phyloP scores from a whole-genome alignment of 257 asterid species.

The Voacanga thouarsii region DNA sequence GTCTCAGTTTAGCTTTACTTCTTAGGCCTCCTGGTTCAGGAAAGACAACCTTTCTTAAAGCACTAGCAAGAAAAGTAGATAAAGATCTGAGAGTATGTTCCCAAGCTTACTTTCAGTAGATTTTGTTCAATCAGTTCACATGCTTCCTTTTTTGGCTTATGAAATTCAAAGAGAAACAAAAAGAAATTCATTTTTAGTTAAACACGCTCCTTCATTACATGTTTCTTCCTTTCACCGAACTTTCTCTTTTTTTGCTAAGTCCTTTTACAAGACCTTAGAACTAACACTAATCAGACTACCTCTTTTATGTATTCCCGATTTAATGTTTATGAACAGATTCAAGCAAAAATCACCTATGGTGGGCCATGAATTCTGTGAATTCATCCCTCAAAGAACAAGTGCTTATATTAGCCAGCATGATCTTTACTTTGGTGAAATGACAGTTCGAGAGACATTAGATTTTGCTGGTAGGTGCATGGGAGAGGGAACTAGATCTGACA shows the following conservation, averaged over 20 bases:
- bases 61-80: conserved; percentile 43
- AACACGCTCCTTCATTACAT: neutral
- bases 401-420: conserved; percentile 48
- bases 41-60: conserved; percentile 39
- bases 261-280: neutral
- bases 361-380: conserved; percentile 78
- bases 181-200: neutral
- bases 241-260: no score
- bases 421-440: conserved; percentile 90
- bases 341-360: conserved; percentile 73
- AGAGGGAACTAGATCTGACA: conserved; percentile 77
- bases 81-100: conserved; percentile 26
- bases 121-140: neutral
- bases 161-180: no score
- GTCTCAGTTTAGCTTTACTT: conserved; percentile 42
- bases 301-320: neutral
- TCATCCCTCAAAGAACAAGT: conserved; percentile 63
- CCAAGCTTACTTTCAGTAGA: neutral
- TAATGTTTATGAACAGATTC: conserved; percentile 37
- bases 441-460: conserved; percentile 85
- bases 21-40: conserved; percentile 54
- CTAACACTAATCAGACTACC: neutral
- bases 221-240: neutral
- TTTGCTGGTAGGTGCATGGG: conserved; percentile 1
- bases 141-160: neutral